A percentile compares a stretch with the other conserved stretches of the same genome.
Evolutionary conservation across 1,139 yeast species (phyloP).

Genomic region (Diutina mesorugosa): DNA sequence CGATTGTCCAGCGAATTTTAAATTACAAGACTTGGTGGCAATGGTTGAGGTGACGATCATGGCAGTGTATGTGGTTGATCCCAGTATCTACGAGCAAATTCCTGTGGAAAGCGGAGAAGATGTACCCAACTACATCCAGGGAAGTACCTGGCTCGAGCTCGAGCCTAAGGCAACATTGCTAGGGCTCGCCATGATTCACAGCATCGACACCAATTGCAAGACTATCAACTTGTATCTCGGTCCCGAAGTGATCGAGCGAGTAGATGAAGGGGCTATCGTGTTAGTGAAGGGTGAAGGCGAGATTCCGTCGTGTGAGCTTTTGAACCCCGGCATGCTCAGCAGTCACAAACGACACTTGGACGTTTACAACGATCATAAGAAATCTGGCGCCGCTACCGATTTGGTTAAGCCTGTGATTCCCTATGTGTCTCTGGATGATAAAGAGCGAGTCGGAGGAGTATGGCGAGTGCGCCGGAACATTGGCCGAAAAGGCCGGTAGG

Average conservation of each 20-base stretch:
- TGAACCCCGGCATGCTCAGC: not conserved
- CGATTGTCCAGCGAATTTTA: not conserved
- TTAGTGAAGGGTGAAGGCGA: constrained; percentile 1
- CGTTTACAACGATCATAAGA: not conserved
- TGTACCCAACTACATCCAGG: not conserved
- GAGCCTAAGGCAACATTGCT: not conserved
- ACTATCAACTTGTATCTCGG: not conserved
- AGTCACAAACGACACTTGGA: not conserved
- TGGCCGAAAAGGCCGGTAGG: not conserved
- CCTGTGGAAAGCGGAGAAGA: not conserved
- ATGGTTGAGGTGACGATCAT: not conserved
- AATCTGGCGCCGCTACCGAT: not conserved
- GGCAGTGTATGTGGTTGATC: not conserved
- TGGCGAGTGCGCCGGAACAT: not conserved
- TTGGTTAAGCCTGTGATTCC: not conserved
- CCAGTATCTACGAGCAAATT: not conserved
- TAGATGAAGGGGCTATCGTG: not conserved
- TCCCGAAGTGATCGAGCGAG: not conserved
- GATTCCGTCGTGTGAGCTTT: not conserved
- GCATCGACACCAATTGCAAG: not conserved
- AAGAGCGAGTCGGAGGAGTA: not conserved
- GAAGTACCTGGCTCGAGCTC: not conserved
- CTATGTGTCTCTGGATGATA: not conserved
- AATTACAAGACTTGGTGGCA: not conserved
- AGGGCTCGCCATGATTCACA: constrained; percentile 1